Percentiles rank a stretch among this genome's conserved stretches.
These are phyloP conservation scores for Amanita thiersii DNA, from an alignment of 768 basidiomycete genomes.

Conservation along the genomic window DNA sequence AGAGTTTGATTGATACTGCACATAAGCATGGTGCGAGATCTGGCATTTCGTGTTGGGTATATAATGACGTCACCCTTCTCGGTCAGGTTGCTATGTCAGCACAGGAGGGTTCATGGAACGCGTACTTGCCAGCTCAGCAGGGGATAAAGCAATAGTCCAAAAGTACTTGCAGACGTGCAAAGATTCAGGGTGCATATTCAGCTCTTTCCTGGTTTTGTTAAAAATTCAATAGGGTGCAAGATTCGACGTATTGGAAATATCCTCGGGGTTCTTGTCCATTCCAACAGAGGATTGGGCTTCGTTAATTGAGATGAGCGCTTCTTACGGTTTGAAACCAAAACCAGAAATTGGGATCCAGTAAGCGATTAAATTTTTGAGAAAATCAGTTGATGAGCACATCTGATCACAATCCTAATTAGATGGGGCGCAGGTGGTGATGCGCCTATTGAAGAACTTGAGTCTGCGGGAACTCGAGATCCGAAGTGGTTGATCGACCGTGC, in stretches of 20 bases:
- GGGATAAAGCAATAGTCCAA: slow-evolving; percentile 22
- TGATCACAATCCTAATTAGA: slow-evolving; percentile 4
- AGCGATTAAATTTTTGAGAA: background rate
- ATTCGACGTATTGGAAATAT: slow-evolving; percentile 38
- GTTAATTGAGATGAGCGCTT: slow-evolving; percentile 29
- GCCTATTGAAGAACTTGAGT: slow-evolving; percentile 27
- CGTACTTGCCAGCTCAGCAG: slow-evolving; percentile 24
- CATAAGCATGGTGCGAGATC: slow-evolving; percentile 25
- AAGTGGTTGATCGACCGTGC: slow-evolving; percentile 33
- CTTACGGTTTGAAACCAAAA: slow-evolving; percentile 32
- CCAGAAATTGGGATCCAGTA: slow-evolving; percentile 36
- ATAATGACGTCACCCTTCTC: background rate
- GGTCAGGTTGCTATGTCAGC: slow-evolving; percentile 23
- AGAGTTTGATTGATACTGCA: slow-evolving; percentile 27
- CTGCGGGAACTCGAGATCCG: slow-evolving; percentile 29
- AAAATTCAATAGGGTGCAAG: slow-evolving; percentile 9
- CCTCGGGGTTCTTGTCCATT: slow-evolving; percentile 37
- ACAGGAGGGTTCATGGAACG: slow-evolving; percentile 36
- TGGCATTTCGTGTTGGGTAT: background rate
- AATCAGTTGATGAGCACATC: background rate
- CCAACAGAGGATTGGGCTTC: slow-evolving; percentile 34
- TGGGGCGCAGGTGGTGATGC: slow-evolving; percentile 39
- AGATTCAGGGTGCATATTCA: slow-evolving; percentile 22
- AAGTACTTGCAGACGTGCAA: slow-evolving; percentile 28
- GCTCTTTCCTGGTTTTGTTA: background rate